Percentiles rank a stretch among this genome's conserved stretches.
phyloP scores from a whole-genome alignment of 2,329 filamentous ascomycete species.

The Cercospora sesami region DNA sequence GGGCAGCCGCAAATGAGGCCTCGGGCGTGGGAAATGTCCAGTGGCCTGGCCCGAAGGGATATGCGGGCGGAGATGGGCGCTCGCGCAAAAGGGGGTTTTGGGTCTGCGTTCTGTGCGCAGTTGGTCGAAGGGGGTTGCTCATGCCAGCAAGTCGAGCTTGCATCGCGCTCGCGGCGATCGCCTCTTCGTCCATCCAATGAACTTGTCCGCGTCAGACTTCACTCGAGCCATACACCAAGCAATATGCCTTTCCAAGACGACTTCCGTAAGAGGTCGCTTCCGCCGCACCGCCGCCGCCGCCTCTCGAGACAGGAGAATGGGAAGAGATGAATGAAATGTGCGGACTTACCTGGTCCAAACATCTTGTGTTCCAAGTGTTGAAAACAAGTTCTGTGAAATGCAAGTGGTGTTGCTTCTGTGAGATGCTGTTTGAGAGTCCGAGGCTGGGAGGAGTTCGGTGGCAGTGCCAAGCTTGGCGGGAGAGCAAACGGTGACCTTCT shows the following conservation, averaged over 20 bases:
- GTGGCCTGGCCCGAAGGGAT: background rate
- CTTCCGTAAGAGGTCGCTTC: background rate
- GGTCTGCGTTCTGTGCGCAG: background rate
- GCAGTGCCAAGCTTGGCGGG: background rate
- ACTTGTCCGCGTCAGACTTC: background rate
- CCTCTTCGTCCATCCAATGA: background rate
- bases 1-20: background rate
- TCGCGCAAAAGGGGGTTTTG: background rate
- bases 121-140: background rate
- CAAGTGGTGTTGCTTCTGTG: background rate
- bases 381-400: background rate
- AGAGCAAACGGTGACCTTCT: background rate
- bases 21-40: background rate
- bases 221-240: background rate
- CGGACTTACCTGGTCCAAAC: background rate
- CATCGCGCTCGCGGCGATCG: background rate
- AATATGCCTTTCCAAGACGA: background rate
- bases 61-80: background rate
- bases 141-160: background rate
- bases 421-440: background rate
- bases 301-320: background rate
- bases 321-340: background rate
- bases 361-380: background rate
- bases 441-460: background rate
- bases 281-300: background rate